Base-by-base conservation (phyloP, 2,329 filamentous ascomycete species). In the Neofusicoccum kwambonambiense region DNA sequence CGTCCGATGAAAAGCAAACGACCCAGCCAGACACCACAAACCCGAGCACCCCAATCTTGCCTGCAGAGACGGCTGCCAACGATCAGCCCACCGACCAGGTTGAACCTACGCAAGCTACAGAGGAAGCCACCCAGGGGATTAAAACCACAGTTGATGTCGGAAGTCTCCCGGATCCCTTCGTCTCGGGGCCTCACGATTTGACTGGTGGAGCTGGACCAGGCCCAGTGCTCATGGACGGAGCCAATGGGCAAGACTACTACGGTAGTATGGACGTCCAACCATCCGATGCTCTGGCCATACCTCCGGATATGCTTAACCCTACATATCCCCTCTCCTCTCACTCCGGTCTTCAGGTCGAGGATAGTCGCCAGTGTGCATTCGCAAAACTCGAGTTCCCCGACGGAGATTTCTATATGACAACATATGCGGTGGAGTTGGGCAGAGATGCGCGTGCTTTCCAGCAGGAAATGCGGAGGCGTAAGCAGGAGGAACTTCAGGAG, bases 401-500 rank as follows among this genome's bases (percentile, higher is more conserved):
- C 79, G 89, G 90, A 72, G 85, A 88, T 64, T 93, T 91, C 75
- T 90, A 91, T 76, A 90, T 93, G 87, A 91, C 88, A 60, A 92
- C 89, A 1, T 89, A 89, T 70, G 83, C 86, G 61, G 84, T 93
- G 69, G 85, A 90, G 64, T 86, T 93, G 34, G 90, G 90, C 63
- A 88, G 90, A 67, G 90, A 93, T 75, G 83, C 88, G 70, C 78
- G 82, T 61, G 87, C 87, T 9, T 77, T 87, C 68, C 78, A 82
- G 63, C 64, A 82, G 86, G 65, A 82, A 37, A 65, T 63, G 66
- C 66, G 64, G 57, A 60, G 45, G 34, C 50, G 45, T 42, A 66
- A 84, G 71, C 82, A 78, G 66, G 45, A 81, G 39, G 76, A 78
- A 39, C 79, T 82, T 44, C 78, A 80, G 60, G 80, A 83, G 67